Percentiles rank a stretch among this genome's conserved stretches.
Conservation (phyloP, 441 rosid genomes). For the Gossypium schwendimanii region DNA sequence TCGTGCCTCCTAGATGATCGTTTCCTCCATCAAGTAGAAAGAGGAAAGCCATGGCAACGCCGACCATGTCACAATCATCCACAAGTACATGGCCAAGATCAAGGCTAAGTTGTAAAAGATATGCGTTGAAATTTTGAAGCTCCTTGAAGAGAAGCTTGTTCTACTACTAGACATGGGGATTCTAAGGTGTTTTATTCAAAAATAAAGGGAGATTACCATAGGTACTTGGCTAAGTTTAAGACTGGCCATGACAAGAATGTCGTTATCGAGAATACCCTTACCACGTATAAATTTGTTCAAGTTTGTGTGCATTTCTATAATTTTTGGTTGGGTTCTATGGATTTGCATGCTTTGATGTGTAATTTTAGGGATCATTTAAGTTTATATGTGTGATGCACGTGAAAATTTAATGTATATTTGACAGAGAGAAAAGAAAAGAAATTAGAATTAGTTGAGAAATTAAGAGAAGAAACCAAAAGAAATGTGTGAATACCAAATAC, state of each 20-base stretch:
- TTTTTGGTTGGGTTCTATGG: not conserved
- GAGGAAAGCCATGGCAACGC: conserved; percentile 60
- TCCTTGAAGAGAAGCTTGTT: conserved; percentile 21
- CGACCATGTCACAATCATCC: conserved; percentile 44
- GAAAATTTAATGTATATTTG: too few relatives aligned
- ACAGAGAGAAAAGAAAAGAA: too few relatives aligned
- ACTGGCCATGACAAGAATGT: conserved; percentile 53
- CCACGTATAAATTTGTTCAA: conserved; percentile 51
- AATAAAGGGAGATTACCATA: too few relatives aligned
- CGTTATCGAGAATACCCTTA: conserved; percentile 61
- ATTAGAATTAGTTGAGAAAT: too few relatives aligned
- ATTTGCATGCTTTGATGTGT: not conserved
- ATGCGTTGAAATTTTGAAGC: conserved; percentile 48
- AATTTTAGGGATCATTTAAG: not conserved
- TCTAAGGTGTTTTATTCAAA: conserved; percentile 68
- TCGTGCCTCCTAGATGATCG: conserved; percentile 65
- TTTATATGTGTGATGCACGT: not conserved
- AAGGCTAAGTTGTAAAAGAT: conserved; percentile 55
- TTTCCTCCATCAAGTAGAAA: conserved; percentile 68
- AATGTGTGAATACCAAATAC: too few relatives aligned
- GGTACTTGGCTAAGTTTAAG: conserved; percentile 29
- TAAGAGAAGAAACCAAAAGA: too few relatives aligned
- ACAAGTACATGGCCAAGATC: conserved; percentile 55
- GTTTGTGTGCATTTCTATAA: conserved; percentile 10
- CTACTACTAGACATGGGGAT: conserved; percentile 42